These are phyloP conservation scores for Saccharomyces uvarum DNA, from an alignment of 1,139 yeast species.

Conservation along the genomic window DNA sequence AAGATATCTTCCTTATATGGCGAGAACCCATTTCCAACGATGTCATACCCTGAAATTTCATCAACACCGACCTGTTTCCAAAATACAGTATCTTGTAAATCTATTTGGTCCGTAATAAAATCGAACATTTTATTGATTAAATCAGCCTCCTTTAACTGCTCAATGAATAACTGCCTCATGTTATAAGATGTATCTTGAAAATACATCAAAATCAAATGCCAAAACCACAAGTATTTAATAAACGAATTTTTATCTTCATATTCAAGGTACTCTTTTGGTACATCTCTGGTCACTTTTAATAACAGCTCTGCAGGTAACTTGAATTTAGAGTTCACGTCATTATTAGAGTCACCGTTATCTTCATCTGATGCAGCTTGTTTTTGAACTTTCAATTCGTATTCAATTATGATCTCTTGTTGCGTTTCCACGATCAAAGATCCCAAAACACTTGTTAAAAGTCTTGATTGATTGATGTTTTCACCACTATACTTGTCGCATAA, in stretches of 20 bases:
- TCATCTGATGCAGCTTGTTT: constrained; percentile 17
- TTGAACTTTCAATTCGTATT: constrained; percentile 44
- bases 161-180: constrained; percentile 53
- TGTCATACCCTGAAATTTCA: constrained; percentile 22
- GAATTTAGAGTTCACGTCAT: not conserved
- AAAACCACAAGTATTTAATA: constrained; percentile 54
- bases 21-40: constrained; percentile 18
- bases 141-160: constrained; percentile 45
- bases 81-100: constrained; percentile 32
- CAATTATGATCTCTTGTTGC: constrained; percentile 56
- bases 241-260: constrained; percentile 33
- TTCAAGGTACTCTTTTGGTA: constrained; percentile 36
- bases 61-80: constrained; percentile 29
- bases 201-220: constrained; percentile 58
- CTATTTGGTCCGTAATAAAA: constrained; percentile 43
- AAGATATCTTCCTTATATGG: constrained; percentile 21
- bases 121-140: constrained; percentile 43
- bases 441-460: constrained; percentile 36
- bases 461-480: constrained; percentile 28
- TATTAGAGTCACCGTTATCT: constrained; percentile 15
- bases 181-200: constrained; percentile 62
- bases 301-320: constrained; percentile 20
- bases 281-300: constrained; percentile 6
- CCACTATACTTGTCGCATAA: not conserved
- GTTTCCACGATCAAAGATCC: constrained; percentile 32